Evolutionary conservation across 1,284 basidiomycete genomes (phyloP).

Genomic region (Mycosarcoma mackinlayi): DNA sequence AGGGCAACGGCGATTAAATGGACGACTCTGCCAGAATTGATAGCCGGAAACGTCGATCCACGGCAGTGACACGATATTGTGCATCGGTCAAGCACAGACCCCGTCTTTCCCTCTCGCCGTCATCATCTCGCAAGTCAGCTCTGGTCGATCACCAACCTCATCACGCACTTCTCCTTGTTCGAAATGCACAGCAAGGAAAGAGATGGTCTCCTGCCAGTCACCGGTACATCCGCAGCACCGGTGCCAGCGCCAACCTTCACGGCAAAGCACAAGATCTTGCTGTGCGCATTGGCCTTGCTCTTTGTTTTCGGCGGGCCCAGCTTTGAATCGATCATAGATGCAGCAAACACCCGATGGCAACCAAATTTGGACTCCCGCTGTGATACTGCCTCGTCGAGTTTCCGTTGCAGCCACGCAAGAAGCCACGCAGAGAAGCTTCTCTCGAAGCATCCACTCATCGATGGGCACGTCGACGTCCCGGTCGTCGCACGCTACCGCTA

Average conservation of each 20-base stretch:
- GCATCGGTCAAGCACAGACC: no score
- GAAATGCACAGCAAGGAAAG: conserved; percentile 8
- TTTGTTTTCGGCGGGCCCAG: conserved; percentile 1
- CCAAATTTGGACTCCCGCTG: conserved; percentile 14
- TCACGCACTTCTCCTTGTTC: no score
- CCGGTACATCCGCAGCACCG: neutral
- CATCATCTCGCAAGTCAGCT: no score
- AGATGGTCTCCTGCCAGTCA: conserved; percentile 9
- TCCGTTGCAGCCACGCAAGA: conserved; percentile 24
- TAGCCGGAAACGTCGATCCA: no score
- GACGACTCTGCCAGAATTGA: no score
- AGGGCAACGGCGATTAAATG: no score
- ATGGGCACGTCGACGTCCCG: conserved; percentile 52
- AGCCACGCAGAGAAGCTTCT: conserved; percentile 25
- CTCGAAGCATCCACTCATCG: conserved; percentile 40
- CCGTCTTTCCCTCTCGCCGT: no score
- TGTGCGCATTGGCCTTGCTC: neutral
- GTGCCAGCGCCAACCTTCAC: neutral
- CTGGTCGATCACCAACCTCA: neutral
- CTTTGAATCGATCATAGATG: neutral
- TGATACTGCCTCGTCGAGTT: neutral
- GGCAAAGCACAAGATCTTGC: neutral
- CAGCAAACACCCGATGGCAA: neutral
- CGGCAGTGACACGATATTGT: no score
- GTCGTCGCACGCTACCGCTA: conserved; percentile 34